These are phyloP conservation scores for Cladosporium colombiae DNA, from an alignment of 2,329 filamentous ascomycete genomes.

Conservation along the genomic window DNA sequence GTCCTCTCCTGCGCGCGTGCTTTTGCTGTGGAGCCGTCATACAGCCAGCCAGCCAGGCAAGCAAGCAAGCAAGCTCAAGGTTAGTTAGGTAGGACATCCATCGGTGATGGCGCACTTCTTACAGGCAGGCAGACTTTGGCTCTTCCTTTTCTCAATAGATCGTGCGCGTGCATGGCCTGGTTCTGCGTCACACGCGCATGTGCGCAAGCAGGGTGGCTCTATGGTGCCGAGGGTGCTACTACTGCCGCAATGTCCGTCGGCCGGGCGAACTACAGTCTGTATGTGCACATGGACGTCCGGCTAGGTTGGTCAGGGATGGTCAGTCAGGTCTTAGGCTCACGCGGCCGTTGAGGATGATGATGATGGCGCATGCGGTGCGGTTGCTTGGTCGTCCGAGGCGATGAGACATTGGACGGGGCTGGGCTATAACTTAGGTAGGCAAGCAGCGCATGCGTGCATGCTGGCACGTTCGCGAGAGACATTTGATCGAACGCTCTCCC, in stretches of 20 bases:
- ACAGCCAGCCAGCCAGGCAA: no score
- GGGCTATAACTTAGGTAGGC: background rate
- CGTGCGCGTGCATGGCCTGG: constrained; percentile 4
- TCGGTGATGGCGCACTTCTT: background rate
- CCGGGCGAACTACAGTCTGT: background rate
- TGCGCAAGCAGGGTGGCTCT: background rate
- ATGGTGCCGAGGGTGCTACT: background rate
- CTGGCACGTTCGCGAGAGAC: background rate
- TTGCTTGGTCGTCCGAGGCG: constrained; percentile 13
- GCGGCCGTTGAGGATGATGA: constrained; percentile 16
- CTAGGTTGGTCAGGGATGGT: constrained; percentile 3
- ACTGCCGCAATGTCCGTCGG: background rate
- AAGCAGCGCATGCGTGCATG: background rate
- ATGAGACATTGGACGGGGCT: constrained; percentile 12
- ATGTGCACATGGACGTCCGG: background rate
- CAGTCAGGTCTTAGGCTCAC: constrained; percentile 15
- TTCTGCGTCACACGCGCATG: constrained; percentile 11
- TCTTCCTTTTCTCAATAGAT: background rate
- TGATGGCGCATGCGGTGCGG: background rate
- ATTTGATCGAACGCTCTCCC: background rate
- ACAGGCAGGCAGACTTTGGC: background rate
- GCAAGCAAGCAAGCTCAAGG: background rate
- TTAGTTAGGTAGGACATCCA: background rate
- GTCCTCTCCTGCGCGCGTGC: background rate
- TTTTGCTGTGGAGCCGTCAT: background rate